Percentiles rank a stretch among this genome's conserved stretches.
Evolutionary conservation across 2,329 filamentous ascomycete genomes (phyloP).

Genomic region (Drechslerella coelobrocha): DNA sequence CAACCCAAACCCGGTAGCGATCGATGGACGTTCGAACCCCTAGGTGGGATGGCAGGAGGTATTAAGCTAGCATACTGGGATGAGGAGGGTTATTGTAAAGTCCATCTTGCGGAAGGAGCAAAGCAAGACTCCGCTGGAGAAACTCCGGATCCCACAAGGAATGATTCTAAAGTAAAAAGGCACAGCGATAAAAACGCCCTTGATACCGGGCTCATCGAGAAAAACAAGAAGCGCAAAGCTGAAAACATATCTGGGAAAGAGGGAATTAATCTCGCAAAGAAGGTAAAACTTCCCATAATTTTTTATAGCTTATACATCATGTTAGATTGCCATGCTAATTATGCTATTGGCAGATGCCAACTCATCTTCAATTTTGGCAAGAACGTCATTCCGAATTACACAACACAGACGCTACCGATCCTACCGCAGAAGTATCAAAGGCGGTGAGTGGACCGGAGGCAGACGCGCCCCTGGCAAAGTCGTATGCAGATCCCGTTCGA

Average conservation of each 20-base stretch:
- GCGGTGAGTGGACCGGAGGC: constrained; percentile 53
- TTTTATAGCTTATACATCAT: no score
- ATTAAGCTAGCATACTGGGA: constrained; percentile 79
- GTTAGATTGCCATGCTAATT: constrained; percentile 52
- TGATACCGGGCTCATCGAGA: constrained; percentile 46
- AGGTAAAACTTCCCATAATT: constrained; percentile 51
- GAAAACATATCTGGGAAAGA: constrained; percentile 57
- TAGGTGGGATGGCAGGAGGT: constrained; percentile 67
- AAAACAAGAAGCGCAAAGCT: constrained; percentile 55
- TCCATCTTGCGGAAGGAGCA: constrained; percentile 62
- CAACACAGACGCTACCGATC: constrained; percentile 56
- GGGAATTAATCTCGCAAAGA: constrained; percentile 56
- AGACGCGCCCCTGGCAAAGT: constrained; percentile 61
- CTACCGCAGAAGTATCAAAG: constrained; percentile 51
- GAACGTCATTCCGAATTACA: constrained; percentile 73
- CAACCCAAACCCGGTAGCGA: constrained; percentile 67
- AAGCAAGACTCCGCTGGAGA: constrained; percentile 9
- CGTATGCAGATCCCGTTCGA: constrained; percentile 67
- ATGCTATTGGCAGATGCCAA: constrained; percentile 62
- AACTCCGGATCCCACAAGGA: constrained; percentile 54
- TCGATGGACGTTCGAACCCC: constrained; percentile 72
- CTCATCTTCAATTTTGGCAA: constrained; percentile 74
- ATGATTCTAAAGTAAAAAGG: constrained; percentile 61
- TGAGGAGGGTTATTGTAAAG: constrained; percentile 72
- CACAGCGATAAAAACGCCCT: constrained; percentile 56